A percentile compares a stretch with the other conserved stretches of the same genome.
phyloP scores from a whole-genome alignment of 2,329 filamentous ascomycete species.

The Hypoxylon sp. region DNA sequence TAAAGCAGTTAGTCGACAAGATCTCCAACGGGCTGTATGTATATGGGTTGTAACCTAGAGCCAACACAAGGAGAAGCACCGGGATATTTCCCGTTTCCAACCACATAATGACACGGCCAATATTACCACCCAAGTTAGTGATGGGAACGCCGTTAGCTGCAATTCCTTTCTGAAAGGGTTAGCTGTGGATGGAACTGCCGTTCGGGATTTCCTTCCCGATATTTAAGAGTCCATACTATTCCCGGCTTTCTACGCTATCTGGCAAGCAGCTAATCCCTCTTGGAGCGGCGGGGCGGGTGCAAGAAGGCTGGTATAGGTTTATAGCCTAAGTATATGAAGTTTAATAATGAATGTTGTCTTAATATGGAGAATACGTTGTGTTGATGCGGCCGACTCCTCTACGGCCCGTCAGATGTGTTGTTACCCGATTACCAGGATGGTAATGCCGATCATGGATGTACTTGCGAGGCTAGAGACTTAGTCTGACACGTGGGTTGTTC shows the following conservation, averaged over 20 bases:
- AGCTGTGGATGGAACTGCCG: background rate
- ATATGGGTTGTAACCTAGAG: background rate
- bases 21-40: background rate
- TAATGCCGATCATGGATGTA: conserved; percentile 19
- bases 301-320: background rate
- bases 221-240: conserved; percentile 1
- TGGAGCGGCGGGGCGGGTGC: background rate
- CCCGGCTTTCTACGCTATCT: background rate
- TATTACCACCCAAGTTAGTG: background rate
- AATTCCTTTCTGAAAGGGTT: background rate
- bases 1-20: background rate
- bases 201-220: background rate
- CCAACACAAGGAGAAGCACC: background rate
- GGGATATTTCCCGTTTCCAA: background rate
- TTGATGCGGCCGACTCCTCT: background rate
- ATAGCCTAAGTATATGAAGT: conserved; percentile 11
- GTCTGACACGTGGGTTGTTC: conserved; percentile 33
- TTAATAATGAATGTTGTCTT: background rate
- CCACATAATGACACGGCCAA: background rate
- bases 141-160: background rate
- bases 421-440: conserved; percentile 4
- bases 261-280: background rate
- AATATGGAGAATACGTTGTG: background rate
- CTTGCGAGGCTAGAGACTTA: conserved; percentile 17
- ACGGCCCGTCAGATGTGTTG: conserved; percentile 1